Conservation (phyloP, 2,329 filamentous ascomycete species). For the Monosporascus sp. region DNA sequence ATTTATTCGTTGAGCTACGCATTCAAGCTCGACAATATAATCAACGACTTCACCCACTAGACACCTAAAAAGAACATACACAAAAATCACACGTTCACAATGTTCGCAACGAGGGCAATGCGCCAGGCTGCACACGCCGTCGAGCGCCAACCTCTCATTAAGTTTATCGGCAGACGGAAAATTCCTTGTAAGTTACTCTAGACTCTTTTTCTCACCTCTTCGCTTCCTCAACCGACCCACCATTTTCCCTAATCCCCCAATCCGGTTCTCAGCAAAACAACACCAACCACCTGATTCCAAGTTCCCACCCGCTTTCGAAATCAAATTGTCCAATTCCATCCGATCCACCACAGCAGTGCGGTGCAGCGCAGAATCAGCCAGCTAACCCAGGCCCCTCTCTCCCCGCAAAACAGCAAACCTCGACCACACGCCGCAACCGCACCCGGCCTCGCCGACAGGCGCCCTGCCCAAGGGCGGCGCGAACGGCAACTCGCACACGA, state of each 20-base stretch:
- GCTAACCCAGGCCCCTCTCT: conserved; percentile 12
- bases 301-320: no score
- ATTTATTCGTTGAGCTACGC: no score
- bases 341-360: not conserved
- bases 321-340: no score
- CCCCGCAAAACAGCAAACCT: conserved; percentile 48
- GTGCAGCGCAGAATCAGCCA: not conserved
- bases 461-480: conserved; percentile 47
- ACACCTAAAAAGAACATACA: conserved; percentile 5
- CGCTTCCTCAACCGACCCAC: conserved; percentile 2
- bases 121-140: conserved; percentile 54
- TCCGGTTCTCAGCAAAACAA: not conserved
- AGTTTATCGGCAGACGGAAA: conserved; percentile 55
- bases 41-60: not conserved
- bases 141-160: conserved; percentile 57
- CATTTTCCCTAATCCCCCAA: not conserved
- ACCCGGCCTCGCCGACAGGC: conserved; percentile 65
- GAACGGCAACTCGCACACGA: conserved; percentile 42
- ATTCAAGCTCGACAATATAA: not conserved
- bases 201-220: conserved; percentile 3
- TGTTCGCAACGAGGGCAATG: conserved; percentile 52
- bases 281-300: no score
- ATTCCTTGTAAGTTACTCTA: conserved; percentile 43
- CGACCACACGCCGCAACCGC: conserved; percentile 68
- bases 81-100: conserved; percentile 24